These are phyloP conservation scores for Chaetoscypha palmicola DNA, from an alignment of 2,329 filamentous ascomycete species.

Conservation along the genomic window DNA sequence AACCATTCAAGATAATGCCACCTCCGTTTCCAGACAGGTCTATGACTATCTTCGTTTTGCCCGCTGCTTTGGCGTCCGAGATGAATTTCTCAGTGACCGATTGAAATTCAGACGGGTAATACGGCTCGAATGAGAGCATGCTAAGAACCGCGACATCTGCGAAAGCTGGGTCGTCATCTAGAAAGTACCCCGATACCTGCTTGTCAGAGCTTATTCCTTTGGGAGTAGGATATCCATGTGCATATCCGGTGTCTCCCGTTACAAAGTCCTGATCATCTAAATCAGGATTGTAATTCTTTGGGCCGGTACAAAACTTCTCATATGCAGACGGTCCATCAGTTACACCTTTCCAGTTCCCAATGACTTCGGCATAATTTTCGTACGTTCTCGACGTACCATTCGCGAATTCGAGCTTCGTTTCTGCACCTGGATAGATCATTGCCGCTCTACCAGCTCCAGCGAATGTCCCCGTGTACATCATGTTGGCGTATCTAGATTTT, in stretches of 20 bases:
- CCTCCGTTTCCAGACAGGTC: slow-evolving; percentile 55
- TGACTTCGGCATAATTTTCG: slow-evolving; percentile 32
- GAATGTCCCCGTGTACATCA: slow-evolving; percentile 31
- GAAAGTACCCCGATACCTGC: slow-evolving; percentile 24
- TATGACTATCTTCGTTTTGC: slow-evolving; percentile 54
- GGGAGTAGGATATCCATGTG: slow-evolving; percentile 22
- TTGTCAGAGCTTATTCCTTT: slow-evolving; percentile 19
- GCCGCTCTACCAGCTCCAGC: slow-evolving; percentile 27
- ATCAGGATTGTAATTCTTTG: slow-evolving; percentile 12
- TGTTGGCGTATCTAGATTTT: slow-evolving; percentile 6
- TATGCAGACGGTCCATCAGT: slow-evolving; percentile 23
- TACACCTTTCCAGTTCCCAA: slow-evolving; percentile 25
- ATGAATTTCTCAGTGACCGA: slow-evolving; percentile 34
- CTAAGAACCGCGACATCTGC: slow-evolving; percentile 24
- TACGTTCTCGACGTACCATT: slow-evolving; percentile 32
- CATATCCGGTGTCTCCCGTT: neutral
- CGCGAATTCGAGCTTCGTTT: slow-evolving; percentile 33
- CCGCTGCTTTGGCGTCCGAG: slow-evolving; percentile 35
- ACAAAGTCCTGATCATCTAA: slow-evolving; percentile 2
- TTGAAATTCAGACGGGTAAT: slow-evolving; percentile 21
- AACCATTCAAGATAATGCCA: slow-evolving; percentile 42
- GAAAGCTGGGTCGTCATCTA: slow-evolving; percentile 16
- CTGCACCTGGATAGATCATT: slow-evolving; percentile 33
- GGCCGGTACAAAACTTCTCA: slow-evolving; percentile 22
- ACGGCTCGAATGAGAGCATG: slow-evolving; percentile 20